Evolutionary conservation across 2,329 filamentous ascomycete species (phyloP), one percentile per base, ranked within the genome.

Genomic region (Xylariaceae sp.): DNA sequence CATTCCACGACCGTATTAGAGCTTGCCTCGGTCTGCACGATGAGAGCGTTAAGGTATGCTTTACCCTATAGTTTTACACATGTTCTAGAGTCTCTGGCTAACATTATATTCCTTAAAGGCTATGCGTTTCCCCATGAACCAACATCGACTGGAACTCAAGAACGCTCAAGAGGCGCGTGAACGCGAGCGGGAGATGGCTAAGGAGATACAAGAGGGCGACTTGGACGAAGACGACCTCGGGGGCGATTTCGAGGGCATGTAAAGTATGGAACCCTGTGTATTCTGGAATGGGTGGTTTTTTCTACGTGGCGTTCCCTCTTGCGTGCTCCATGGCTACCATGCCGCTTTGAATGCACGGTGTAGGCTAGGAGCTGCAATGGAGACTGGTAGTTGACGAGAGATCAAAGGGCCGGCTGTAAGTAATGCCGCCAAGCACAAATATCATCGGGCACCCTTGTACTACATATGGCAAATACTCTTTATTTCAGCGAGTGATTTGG

Each of bases 91-190:
- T 43, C 14, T 24, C 7, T 28, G 51, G 51, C 69, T 78, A 71
- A 76, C 60, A 46, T 50, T 7, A 17, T 46, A 34, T 50, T 16
- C 19, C 43, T 41, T 40, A 58, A 48, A 94, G 91, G 94, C 95
- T 23, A 99, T 99, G 95, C 87, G 95, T 53, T 99, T 98, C 78
- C 95, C 95, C 2, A 98, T 98, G 94, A 97, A 99, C 80, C 95
- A 98, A 76, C 95, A 99, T 77, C 87, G 95, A 16, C 82, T 98
- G 53, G 95, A 99, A 77, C 84, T 99, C 53, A 98, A 97, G 85
- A 98, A 96, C 69, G 95, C 95, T 0, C 94, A 98, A 76, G 96
- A 99, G 77, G 95, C 95, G n/a, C 86, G 95, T 47, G 95, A 99
- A 75, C 85, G 95, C 17, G 95, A 99, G 81, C 86, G 95, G 16